phyloP scores from a whole-genome alignment of 2,329 filamentous ascomycete species.

The Alternaria angustiovoidea region DNA sequence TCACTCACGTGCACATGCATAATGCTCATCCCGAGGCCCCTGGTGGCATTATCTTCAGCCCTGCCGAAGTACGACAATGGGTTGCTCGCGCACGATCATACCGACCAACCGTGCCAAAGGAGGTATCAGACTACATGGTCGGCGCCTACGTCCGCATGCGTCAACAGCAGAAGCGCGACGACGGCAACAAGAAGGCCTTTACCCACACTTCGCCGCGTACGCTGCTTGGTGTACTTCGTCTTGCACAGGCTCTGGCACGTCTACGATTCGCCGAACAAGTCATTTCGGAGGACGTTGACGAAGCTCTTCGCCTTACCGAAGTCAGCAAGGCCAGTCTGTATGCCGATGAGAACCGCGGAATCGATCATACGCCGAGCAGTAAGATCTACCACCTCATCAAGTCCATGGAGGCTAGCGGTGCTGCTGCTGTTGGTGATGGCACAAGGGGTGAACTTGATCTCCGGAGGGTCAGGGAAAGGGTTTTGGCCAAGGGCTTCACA shows the following conservation, averaged over 20 bases:
- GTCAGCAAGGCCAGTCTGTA: slow-evolving; percentile 92
- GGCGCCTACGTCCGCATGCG: slow-evolving; percentile 96
- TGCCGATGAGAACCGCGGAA: slow-evolving; percentile 65
- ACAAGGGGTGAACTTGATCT: slow-evolving; percentile 79
- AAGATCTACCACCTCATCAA: slow-evolving; percentile 97
- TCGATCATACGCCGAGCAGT: slow-evolving; percentile 80
- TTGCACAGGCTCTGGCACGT: slow-evolving; percentile 91
- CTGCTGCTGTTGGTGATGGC: slow-evolving; percentile 79
- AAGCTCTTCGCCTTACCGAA: slow-evolving; percentile 88
- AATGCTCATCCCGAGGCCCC: slow-evolving; percentile 82
- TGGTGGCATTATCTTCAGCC: slow-evolving; percentile 80
- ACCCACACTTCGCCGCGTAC: slow-evolving; percentile 94
- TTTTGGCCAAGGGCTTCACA: slow-evolving; percentile 96
- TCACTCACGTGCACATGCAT: slow-evolving; percentile 97
- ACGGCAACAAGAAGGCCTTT: slow-evolving; percentile 90
- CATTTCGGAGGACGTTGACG: slow-evolving; percentile 91
- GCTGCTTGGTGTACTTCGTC: slow-evolving; percentile 87
- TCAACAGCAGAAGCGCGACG: slow-evolving; percentile 88
- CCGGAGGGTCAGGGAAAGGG: slow-evolving; percentile 86
- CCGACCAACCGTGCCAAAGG: slow-evolving; percentile 83
- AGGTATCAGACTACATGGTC: slow-evolving; percentile 93
- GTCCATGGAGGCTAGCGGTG: slow-evolving; percentile 83
- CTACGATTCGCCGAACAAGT: slow-evolving; percentile 88
- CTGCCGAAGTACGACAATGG: slow-evolving; percentile 94
- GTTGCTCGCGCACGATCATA: slow-evolving; percentile 91